A percentile compares a stretch with the other conserved stretches of the same genome.
phyloP scores from a whole-genome alignment of 2,329 filamentous ascomycete genomes.

The Fusarium sp. region DNA sequence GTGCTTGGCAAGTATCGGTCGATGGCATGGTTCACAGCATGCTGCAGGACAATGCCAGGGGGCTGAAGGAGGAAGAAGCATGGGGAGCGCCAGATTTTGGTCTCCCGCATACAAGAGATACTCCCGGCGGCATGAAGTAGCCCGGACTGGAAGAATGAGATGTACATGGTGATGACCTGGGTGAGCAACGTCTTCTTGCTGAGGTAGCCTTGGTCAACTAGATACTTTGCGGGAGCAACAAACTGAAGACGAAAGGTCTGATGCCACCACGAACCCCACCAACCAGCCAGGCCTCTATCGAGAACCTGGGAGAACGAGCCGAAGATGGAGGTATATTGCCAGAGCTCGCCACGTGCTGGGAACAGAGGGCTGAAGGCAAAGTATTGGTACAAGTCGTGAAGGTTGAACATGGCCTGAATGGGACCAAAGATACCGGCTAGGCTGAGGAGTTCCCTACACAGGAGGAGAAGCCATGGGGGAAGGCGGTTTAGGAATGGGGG shows the following conservation, averaged over 20 bases:
- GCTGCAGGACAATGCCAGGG: conserved; percentile 73
- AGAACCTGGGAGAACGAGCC: conserved; percentile 68
- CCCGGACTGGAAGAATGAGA: conserved; percentile 73
- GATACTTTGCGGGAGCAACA: conserved; percentile 66
- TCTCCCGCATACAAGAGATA: conserved; percentile 69
- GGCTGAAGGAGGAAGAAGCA: conserved; percentile 81
- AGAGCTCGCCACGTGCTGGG: conserved; percentile 63
- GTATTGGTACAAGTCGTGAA: conserved; percentile 70
- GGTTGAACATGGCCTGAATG: conserved; percentile 70
- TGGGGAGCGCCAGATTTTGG: conserved; percentile 65
- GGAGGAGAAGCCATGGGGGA: conserved; percentile 59
- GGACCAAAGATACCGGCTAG: conserved; percentile 69
- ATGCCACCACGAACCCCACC: conserved; percentile 92
- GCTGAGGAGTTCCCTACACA: conserved; percentile 69
- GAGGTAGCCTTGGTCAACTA: conserved; percentile 58
- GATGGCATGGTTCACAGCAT: conserved; percentile 51
- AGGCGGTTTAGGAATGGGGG: conserved; percentile 59
- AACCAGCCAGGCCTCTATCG: conserved; percentile 79
- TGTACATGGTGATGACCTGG: conserved; percentile 46
- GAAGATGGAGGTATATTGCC: conserved; percentile 67
- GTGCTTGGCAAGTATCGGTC: conserved; percentile 52
- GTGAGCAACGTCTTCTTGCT: conserved; percentile 44
- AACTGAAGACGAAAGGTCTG: conserved; percentile 86
- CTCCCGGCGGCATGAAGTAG: conserved; percentile 79
- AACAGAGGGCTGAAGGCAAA: conserved; percentile 63